These are phyloP conservation scores for Puccinia polysora DNA, from an alignment of 1,284 basidiomycete genomes.

Conservation along the genomic window DNA sequence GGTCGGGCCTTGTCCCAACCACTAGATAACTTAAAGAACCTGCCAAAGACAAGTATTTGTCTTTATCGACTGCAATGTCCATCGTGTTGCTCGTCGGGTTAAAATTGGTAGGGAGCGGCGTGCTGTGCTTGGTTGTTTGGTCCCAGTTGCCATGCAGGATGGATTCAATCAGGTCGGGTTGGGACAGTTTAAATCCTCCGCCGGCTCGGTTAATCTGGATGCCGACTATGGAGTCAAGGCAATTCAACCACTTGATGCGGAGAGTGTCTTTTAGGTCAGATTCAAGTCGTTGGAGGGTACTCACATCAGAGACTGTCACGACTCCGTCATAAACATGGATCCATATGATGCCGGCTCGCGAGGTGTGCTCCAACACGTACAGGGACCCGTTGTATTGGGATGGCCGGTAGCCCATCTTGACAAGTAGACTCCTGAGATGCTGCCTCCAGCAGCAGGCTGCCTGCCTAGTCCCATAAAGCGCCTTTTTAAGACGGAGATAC, in stretches of 20 bases:
- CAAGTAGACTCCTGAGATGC: neutral
- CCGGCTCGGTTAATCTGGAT: neutral
- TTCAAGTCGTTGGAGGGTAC: neutral
- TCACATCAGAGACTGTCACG: neutral
- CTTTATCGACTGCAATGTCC: neutral
- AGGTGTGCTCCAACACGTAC: neutral
- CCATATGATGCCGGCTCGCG: neutral
- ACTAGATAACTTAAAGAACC: conserved; percentile 1
- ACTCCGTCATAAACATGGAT: conserved; percentile 25
- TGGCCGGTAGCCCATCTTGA: neutral
- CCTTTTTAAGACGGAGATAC: neutral
- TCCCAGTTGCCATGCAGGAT: conserved; percentile 2
- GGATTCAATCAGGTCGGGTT: neutral
- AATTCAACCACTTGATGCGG: neutral
- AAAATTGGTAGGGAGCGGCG: neutral
- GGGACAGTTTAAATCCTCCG: neutral
- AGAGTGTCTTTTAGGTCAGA: neutral
- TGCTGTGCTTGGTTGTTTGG: neutral
- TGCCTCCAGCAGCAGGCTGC: conserved; percentile 22
- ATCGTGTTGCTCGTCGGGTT: neutral
- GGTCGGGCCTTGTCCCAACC: neutral
- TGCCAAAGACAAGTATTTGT: neutral
- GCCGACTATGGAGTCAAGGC: neutral
- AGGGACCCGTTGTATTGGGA: neutral
- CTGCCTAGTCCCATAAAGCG: conserved; percentile 17